phyloP scores from a whole-genome alignment of 495 filamentous ascomycete genomes.

The Baudoinia panamericana region DNA sequence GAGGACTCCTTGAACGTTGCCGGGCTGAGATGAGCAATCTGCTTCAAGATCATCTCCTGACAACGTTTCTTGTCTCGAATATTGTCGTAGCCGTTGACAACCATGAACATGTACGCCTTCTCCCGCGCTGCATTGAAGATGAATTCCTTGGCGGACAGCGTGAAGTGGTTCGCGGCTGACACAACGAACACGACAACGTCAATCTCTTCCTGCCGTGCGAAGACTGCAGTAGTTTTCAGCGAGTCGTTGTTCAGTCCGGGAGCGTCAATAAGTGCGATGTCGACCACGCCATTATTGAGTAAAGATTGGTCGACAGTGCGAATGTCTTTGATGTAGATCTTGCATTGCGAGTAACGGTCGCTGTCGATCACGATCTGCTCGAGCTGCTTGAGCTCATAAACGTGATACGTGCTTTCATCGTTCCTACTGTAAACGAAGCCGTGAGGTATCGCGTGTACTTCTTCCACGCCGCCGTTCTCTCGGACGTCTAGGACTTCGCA shows the following conservation, averaged over 20 bases:
- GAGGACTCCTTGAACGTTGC: conserved; percentile 82
- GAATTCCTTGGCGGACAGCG: conserved; percentile 88
- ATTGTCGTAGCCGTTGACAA: conserved; percentile 92
- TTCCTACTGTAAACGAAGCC: conserved; percentile 68
- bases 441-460: conserved; percentile 73
- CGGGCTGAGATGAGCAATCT: conserved; percentile 72
- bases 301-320: conserved; percentile 83
- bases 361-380: conserved; percentile 86
- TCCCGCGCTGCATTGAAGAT: conserved; percentile 90
- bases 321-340: conserved; percentile 89
- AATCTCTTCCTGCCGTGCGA: conserved; percentile 94
- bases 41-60: conserved; percentile 82
- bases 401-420: conserved; percentile 86
- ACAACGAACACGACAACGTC: conserved; percentile 98
- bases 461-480: conserved; percentile 81
- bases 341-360: conserved; percentile 79
- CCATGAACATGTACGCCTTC: conserved; percentile 98
- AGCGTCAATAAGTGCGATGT: conserved; percentile 94
- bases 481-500: conserved; percentile 89
- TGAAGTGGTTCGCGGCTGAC: conserved; percentile 94
- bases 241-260: conserved; percentile 92
- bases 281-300: conserved; percentile 93
- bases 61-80: conserved; percentile 80
- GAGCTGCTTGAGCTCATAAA: conserved; percentile 59
- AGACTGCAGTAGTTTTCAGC: conserved; percentile 90